Base-by-base conservation (phyloP, 2,329 filamentous ascomycete genomes). In the Alternaria postmessia region DNA sequence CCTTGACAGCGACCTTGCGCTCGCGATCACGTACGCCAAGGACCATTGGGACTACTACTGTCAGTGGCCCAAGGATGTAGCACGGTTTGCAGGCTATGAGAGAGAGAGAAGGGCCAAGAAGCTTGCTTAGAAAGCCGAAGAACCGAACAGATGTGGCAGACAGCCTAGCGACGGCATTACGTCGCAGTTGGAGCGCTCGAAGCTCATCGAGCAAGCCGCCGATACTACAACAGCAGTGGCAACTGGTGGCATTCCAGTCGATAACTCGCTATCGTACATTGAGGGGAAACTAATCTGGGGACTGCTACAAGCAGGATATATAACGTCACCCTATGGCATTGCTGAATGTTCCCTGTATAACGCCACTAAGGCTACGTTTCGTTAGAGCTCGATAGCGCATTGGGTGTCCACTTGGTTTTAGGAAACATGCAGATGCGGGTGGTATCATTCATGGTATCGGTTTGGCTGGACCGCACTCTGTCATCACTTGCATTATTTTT, bases 121-220 rank as follows among this genome's bases (percentile, higher is more conserved):
- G 1, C 42, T n/a, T 26, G 43, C 22, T 36, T 48, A 48, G 46
- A 9, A 36, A n/a, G 30, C 44, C 28, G 44, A 47, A 14, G 1
- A 18, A 30, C 38, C 18, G 8, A 20, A 32, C 11, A 20, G 26
- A 12, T 28, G 0, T 34, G 18, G 28, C n/a, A 32, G 18, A 32
- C 3, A 18, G 20, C 91, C 91, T 0, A 94, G 94, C 80, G 91
- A 94, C 71, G 91, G 91, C 30, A 86, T 92, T 73, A 91, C 93
- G 87, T 94, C 91, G 1, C 93, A 93, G 78, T 84, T 91, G 57
- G 89, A 93, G 70, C 85, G 89, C 66, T 83, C 87, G 18, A 76
- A 88, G 48, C 83, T 88, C 6, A 87, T 89, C 78, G 90, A 89
- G 75, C 81, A 84, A 61, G 77, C 81, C 42, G 81, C 83, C 62